These are phyloP conservation scores for Coniochaeta ligniaria DNA, from an alignment of 2,329 filamentous ascomycete genomes.

Conservation along the genomic window DNA sequence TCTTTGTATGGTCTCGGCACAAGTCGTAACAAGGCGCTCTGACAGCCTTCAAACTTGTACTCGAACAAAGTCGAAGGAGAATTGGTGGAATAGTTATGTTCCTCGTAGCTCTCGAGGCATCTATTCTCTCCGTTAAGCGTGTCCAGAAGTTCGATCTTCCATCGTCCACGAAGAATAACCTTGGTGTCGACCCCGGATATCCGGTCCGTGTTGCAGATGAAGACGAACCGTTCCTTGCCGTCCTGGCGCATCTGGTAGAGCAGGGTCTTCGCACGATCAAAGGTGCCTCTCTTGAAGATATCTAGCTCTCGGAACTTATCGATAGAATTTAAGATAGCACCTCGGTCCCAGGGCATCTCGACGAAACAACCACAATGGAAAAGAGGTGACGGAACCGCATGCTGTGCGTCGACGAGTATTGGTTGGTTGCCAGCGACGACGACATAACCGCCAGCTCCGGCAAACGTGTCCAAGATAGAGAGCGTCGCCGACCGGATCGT, in stretches of 20 bases:
- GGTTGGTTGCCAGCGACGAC: constrained; percentile 16
- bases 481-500: constrained; percentile 23
- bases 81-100: not conserved
- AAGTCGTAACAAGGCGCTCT: constrained; percentile 18
- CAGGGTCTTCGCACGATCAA: constrained; percentile 9
- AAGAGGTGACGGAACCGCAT: not conserved
- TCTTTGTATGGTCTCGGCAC: not conserved
- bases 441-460: constrained; percentile 13
- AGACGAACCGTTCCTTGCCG: constrained; percentile 17
- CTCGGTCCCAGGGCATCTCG: constrained; percentile 12
- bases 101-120: not conserved
- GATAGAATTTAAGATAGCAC: constrained; percentile 13
- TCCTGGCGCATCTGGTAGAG: constrained; percentile 23
- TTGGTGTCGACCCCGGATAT: constrained; percentile 10
- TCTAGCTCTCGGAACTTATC: constrained; percentile 16
- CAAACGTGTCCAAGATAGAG: constrained; percentile 14
- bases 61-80: constrained; percentile 5
- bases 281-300: constrained; percentile 5
- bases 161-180: constrained; percentile 16
- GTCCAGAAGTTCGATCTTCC: constrained; percentile 18
- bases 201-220: constrained; percentile 22
- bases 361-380: not conserved
- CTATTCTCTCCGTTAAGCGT: constrained; percentile 20
- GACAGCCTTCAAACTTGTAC: constrained; percentile 20
- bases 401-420: constrained; percentile 13